A percentile compares a stretch with the other conserved stretches of the same genome.
These are phyloP conservation scores for Kuraishia borneana DNA, from an alignment of 805 yeast genomes.

Conservation along the genomic window DNA sequence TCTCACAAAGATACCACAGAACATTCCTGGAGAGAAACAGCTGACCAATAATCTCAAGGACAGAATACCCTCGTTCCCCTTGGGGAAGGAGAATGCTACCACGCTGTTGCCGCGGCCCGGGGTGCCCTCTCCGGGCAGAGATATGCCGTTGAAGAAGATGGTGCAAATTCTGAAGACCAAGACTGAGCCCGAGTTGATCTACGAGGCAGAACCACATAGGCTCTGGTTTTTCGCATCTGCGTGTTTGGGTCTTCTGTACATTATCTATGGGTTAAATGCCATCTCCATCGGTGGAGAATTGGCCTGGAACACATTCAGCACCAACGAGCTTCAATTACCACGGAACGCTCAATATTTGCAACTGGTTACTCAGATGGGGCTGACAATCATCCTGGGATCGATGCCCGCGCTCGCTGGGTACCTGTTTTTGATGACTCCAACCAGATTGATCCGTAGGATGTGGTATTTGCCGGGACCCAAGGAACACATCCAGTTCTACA, in stretches of 20 bases:
- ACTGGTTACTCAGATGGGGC: slow-evolving; percentile 12
- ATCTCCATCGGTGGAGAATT: slow-evolving; percentile 18
- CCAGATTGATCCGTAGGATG: slow-evolving; percentile 62
- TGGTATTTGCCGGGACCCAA: slow-evolving; percentile 59
- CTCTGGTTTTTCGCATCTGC: slow-evolving; percentile 62
- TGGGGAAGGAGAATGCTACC: slow-evolving; percentile 53
- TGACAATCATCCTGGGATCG: slow-evolving; percentile 26
- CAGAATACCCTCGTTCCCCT: slow-evolving; percentile 55
- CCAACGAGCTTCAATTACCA: slow-evolving; percentile 18
- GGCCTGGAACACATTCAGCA: slow-evolving; percentile 14
- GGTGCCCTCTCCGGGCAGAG: slow-evolving; percentile 59
- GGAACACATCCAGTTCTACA: slow-evolving; percentile 51
- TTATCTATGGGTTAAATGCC: slow-evolving; percentile 52
- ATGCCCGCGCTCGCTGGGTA: slow-evolving; percentile 29
- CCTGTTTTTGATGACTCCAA: slow-evolving; percentile 43
- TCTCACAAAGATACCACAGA: slow-evolving; percentile 13
- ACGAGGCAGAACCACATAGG: slow-evolving; percentile 77
- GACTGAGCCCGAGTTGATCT: slow-evolving; percentile 58
- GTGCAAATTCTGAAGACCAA: slow-evolving; percentile 40
- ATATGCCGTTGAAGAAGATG: slow-evolving; percentile 48
- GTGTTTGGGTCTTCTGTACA: slow-evolving; percentile 55
- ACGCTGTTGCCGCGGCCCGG: slow-evolving; percentile 66
- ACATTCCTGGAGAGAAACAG: slow-evolving; percentile 46
- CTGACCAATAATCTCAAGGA: slow-evolving; percentile 38
- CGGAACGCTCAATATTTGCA: slow-evolving; percentile 13